These are phyloP conservation scores for Vaccinium macrocarpon DNA, from an alignment of 148 eudicot species.

Conservation along the genomic window DNA sequence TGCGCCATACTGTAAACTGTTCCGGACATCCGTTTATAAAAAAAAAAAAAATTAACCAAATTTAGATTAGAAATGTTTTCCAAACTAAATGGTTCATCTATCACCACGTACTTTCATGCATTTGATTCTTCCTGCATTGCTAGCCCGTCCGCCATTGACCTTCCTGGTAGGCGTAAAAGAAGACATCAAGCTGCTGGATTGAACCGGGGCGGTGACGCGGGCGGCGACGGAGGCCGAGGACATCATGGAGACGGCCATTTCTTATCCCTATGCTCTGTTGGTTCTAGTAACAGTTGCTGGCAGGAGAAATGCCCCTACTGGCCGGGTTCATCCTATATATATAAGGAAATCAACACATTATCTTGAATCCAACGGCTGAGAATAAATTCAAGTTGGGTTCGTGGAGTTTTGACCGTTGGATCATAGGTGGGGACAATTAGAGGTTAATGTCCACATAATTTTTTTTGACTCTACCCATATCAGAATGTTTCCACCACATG, in stretches of 20 bases:
- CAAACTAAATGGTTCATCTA: neutral
- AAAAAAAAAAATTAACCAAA: neutral
- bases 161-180: constrained; percentile 40
- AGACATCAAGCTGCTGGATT: constrained; percentile 40
- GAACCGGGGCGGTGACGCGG: constrained; percentile 31
- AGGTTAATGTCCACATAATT: constrained; percentile 17
- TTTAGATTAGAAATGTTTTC: too few species aligned
- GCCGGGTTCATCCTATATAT: constrained; percentile 32
- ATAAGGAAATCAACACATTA: constrained; percentile 14
- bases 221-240: constrained; percentile 21
- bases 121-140: constrained; percentile 46
- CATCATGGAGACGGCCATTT: constrained; percentile 28
- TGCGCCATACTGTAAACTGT: too few species aligned
- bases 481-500: constrained; percentile 13
- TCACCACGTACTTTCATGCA: constrained; percentile 46
- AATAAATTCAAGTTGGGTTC: constrained; percentile 5
- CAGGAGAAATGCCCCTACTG: neutral
- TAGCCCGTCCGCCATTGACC: constrained; percentile 26
- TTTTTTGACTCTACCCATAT: constrained; percentile 16
- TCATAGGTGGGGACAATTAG: constrained; percentile 21
- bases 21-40: too few species aligned
- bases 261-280: neutral
- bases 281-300: neutral
- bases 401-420: constrained; percentile 29
- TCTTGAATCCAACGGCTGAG: constrained; percentile 3